A percentile compares a stretch with the other conserved stretches of the same genome.
These are phyloP conservation scores for Ceratocystis diversiconidia DNA, from an alignment of 2,329 filamentous ascomycete genomes.

Conservation along the genomic window DNA sequence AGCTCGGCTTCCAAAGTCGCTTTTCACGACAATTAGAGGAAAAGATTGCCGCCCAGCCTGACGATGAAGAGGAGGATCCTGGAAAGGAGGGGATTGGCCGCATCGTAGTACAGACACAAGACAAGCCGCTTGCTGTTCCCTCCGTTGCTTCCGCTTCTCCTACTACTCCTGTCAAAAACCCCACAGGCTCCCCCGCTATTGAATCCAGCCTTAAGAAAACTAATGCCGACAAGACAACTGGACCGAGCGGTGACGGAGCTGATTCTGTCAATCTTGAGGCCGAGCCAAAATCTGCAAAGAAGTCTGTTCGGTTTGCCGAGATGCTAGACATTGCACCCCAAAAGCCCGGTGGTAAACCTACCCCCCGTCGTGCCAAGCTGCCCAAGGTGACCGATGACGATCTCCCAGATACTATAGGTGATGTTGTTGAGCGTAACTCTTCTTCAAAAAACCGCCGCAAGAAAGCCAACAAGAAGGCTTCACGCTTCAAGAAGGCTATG, in stretches of 20 bases:
- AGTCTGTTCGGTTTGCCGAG: conserved; percentile 69
- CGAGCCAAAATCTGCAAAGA: conserved; percentile 30
- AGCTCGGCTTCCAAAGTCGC: conserved; percentile 46
- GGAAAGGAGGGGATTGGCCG: conserved; percentile 43
- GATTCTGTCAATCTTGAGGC: conserved; percentile 13
- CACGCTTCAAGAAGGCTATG: conserved; percentile 38
- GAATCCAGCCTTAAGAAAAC: conserved; percentile 24
- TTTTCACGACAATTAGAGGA: conserved; percentile 35
- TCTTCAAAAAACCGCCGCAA: conserved; percentile 19
- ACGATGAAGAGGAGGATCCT: conserved; percentile 27
- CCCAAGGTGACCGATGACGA: conserved; percentile 21
- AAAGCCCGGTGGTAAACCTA: conserved; percentile 17
- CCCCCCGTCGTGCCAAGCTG: conserved; percentile 15
- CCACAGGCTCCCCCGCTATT: background rate
- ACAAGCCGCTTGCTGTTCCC: conserved; percentile 15
- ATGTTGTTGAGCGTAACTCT: conserved; percentile 36
- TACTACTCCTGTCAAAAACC: background rate
- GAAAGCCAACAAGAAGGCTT: conserved; percentile 27
- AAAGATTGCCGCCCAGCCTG: conserved; percentile 31
- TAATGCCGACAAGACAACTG: conserved; percentile 19
- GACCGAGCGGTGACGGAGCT: conserved; percentile 16
- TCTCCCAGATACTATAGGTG: conserved; percentile 27
- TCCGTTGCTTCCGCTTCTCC: background rate
- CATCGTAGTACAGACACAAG: conserved; percentile 32
- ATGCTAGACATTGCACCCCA: conserved; percentile 53